Conservation (phyloP, 257 asterid genomes). For the Primulina huaijiensis region DNA sequence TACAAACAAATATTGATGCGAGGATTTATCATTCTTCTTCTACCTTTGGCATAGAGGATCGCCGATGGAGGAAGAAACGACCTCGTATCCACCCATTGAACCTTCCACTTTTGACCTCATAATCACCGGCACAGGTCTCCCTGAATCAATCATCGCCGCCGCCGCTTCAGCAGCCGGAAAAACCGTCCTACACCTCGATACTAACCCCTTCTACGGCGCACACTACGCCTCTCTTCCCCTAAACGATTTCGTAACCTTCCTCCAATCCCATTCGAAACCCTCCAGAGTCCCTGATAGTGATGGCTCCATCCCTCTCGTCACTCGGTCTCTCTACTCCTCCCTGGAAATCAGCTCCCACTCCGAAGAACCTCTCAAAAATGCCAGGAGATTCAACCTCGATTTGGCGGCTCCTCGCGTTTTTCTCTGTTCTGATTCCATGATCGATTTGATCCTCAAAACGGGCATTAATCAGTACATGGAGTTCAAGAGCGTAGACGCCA, state of each 20-base stretch:
- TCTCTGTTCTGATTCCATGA: constrained; percentile 68
- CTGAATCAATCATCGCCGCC: constrained; percentile 74
- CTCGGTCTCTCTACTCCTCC: constrained; percentile 53
- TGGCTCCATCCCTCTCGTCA: constrained; percentile 32
- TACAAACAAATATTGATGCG: no score
- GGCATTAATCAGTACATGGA: constrained; percentile 82
- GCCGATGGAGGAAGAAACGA: constrained; percentile 49
- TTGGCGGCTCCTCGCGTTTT: constrained; percentile 72
- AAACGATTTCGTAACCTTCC: constrained; percentile 48
- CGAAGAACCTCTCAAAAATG: constrained; percentile 41
- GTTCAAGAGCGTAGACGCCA: constrained; percentile 77
- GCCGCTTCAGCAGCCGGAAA: constrained; percentile 76
- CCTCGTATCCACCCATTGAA: constrained; percentile 59
- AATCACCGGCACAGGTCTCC: constrained; percentile 78
- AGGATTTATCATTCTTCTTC: neutral
- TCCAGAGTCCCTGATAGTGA: constrained; percentile 31
- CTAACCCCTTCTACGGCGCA: constrained; percentile 68
- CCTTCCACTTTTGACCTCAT: constrained; percentile 81
- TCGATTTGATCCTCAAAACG: constrained; percentile 57
- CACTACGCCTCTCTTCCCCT: constrained; percentile 72
- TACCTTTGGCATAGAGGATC: no score
- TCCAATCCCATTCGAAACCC: constrained; percentile 41
- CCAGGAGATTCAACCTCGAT: constrained; percentile 59
- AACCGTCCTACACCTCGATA: constrained; percentile 82
- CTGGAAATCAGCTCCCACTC: constrained; percentile 50